Conservation (phyloP, 208 protist genomes). For the Leishmania mexicana region DNA sequence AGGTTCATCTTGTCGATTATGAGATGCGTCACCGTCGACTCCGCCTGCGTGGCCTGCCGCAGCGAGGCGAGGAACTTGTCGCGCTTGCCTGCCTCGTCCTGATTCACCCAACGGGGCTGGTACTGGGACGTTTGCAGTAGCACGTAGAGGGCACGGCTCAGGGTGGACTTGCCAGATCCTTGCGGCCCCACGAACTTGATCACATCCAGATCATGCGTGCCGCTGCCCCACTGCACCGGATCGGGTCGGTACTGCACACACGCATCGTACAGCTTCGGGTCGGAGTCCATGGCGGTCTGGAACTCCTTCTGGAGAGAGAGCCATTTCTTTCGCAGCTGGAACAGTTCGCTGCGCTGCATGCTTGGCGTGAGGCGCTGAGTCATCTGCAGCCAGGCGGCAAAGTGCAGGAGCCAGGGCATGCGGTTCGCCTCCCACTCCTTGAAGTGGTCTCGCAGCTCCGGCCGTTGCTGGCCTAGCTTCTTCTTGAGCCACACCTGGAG, state of each 20-base stretch:
- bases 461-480: slow-evolving; percentile 39
- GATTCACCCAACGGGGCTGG: slow-evolving; percentile 65
- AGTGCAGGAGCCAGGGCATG: slow-evolving; percentile 47
- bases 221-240: slow-evolving; percentile 22
- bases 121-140: slow-evolving; percentile 36
- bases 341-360: slow-evolving; percentile 23
- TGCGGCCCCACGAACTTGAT: slow-evolving; percentile 66
- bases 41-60: slow-evolving; percentile 22
- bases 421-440: slow-evolving; percentile 53
- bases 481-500: slow-evolving; percentile 36
- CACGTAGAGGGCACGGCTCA: slow-evolving; percentile 49
- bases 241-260: slow-evolving; percentile 40
- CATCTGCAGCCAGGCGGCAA: slow-evolving; percentile 57
- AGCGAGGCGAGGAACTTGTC: slow-evolving; percentile 46
- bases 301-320: slow-evolving; percentile 42
- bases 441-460: slow-evolving; percentile 44
- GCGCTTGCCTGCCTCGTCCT: slow-evolving; percentile 60
- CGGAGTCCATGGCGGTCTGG: slow-evolving; percentile 20
- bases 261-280: slow-evolving; percentile 27
- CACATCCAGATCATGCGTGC: slow-evolving; percentile 39
- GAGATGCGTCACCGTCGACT: slow-evolving; percentile 41
- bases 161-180: slow-evolving; percentile 71
- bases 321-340: slow-evolving; percentile 40
- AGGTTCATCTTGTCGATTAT: slow-evolving; percentile 84
- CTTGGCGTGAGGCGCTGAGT: slow-evolving; percentile 30